Conservation (phyloP, 2,329 filamentous ascomycete species). For the Xylaria sp. region DNA sequence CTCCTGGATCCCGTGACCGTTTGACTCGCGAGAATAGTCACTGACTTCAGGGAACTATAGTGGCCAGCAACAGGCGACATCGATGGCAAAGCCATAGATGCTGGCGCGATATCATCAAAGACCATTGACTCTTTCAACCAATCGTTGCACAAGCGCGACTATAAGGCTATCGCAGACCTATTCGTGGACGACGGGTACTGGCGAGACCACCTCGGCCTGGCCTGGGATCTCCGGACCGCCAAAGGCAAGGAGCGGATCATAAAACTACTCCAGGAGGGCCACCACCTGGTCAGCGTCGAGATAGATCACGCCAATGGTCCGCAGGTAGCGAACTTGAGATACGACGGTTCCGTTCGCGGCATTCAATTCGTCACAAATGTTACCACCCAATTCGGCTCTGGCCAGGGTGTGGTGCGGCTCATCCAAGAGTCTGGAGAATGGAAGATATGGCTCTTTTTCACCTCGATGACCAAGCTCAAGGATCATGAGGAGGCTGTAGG, state of each 20-base stretch:
- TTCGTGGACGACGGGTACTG: constrained; percentile 66
- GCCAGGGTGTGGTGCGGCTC: constrained; percentile 62
- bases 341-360: constrained; percentile 56
- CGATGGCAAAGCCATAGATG: constrained; percentile 50
- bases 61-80: constrained; percentile 54
- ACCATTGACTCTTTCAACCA: constrained; percentile 55
- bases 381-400: constrained; percentile 59
- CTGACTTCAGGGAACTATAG: neutral
- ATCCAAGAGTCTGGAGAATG: constrained; percentile 55
- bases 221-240: constrained; percentile 67
- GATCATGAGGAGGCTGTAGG: constrained; percentile 58
- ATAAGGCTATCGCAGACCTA: constrained; percentile 52
- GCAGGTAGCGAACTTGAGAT: constrained; percentile 56
- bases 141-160: constrained; percentile 51
- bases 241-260: constrained; percentile 57
- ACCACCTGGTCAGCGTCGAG: constrained; percentile 52
- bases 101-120: constrained; percentile 51
- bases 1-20: neutral
- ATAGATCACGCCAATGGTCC: constrained; percentile 57
- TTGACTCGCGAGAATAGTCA: neutral
- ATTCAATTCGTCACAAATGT: constrained; percentile 63
- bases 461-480: constrained; percentile 58
- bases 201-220: constrained; percentile 67
- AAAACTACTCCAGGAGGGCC: constrained; percentile 48
- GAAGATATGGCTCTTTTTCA: constrained; percentile 65